Base-by-base conservation (phyloP, 345 rosid genomes). In the Ailanthus altissimus region DNA sequence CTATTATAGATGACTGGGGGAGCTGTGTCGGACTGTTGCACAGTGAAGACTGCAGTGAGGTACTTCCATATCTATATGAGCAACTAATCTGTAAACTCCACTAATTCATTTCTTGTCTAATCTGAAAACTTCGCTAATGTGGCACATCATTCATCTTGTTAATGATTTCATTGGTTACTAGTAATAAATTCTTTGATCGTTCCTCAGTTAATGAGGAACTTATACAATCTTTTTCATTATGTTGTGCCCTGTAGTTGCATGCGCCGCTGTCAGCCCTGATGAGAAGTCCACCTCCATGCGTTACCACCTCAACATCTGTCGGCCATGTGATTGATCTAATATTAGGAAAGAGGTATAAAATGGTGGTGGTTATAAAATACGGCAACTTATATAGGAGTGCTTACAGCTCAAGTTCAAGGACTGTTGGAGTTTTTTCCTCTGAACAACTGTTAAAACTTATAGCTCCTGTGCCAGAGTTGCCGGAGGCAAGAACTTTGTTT, bases 11-110 rank as follows among this genome's bases (percentile, higher is more conserved):
- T 71, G 94, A 90, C 18, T 67, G 91, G 86, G 93, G 90, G 75
- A 81, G 83, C 85, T 92, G 92, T 73, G 69, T 88, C n/a, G 92
- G 97, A 62, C 79, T 91, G 38, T 80, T 91, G 92, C 91, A 93
- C 78, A 87, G 90, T 14, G 90, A 89, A 77, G 95, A 91, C 76
- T 93, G 94, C 85, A 79, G 11, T 53, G 88, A 89, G 88, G 95
- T 91, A 74, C 42, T 78, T 71, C 63, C 15, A 61, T 36, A 16
- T 57, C 10, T 49, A 54, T 78, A 57, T 18, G 8, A 40, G 26
- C 63, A 53, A 23, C 72, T 23, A n/a, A 13, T 72, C 6, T 42
- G 38, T 5, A 28, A 20, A 32, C 36, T 26, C 26, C 38, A 49
- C 38, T 40, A 12, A 4, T 23, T 53, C 6, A 14, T 56, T 36